Percentiles rank a stretch among this genome's conserved stretches.
phyloP scores from a whole-genome alignment of 1,139 yeast genomes.

The Geotrichum phurueaensis region DNA sequence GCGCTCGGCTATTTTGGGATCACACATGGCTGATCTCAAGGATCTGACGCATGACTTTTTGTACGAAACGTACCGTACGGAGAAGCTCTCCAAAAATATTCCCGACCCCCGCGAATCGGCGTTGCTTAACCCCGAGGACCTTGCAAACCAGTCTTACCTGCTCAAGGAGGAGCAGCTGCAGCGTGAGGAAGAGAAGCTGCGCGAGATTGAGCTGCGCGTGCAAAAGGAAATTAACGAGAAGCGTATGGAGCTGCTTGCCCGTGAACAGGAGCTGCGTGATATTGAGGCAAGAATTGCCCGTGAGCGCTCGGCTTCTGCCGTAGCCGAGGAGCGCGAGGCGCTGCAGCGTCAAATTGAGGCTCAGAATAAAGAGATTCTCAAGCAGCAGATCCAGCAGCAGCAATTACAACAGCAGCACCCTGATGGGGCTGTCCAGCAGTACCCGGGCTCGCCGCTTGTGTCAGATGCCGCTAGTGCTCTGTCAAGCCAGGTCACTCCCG shows the following conservation, averaged over 20 bases:
- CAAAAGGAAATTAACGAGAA: conserved; percentile 82
- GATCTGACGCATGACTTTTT: conserved; percentile 87
- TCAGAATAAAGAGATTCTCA: conserved; percentile 2
- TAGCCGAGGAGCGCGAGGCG: conserved; percentile 11
- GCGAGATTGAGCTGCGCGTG: conserved; percentile 51
- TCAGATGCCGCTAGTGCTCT: too few relatives aligned
- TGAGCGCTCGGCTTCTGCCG: conserved; percentile 20
- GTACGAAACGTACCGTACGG: conserved; percentile 89
- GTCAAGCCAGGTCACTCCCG: too few relatives aligned
- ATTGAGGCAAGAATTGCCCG: conserved; percentile 66
- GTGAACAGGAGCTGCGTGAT: conserved; percentile 82
- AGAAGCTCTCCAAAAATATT: conserved; percentile 50
- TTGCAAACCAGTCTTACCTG: conserved; percentile 38
- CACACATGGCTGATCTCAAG: conserved; percentile 83
- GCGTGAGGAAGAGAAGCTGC: conserved; percentile 33
- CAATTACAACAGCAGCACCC: not conserved
- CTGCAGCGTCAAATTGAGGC: conserved; percentile 14
- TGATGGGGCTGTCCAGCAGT: not conserved
- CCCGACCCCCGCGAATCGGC: conserved; percentile 24
- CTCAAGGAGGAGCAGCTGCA: conserved; percentile 40
- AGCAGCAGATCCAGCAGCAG: not conserved
- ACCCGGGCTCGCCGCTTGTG: too few relatives aligned
- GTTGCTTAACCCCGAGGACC: conserved; percentile 36
- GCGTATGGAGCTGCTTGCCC: conserved; percentile 74
- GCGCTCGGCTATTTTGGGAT: conserved; percentile 71